A percentile compares a stretch with the other conserved stretches of the same genome.
phyloP scores from a whole-genome alignment of 2,329 filamentous ascomycete genomes.

The Fusarium musae region DNA sequence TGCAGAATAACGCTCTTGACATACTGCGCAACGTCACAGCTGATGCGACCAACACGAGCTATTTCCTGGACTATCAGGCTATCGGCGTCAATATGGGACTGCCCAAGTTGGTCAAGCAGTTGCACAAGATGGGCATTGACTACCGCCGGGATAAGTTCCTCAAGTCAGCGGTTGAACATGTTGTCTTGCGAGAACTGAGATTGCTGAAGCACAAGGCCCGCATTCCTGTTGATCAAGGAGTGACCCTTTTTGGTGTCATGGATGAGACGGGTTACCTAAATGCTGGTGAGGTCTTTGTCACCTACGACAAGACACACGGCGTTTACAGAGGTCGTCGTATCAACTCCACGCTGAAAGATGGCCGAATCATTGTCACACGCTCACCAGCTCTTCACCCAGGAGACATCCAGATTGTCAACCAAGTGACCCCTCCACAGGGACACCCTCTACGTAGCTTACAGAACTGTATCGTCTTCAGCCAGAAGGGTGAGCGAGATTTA shows the following conservation, averaged over 20 bases:
- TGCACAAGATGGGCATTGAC: constrained; percentile 68
- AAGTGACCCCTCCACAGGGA: constrained; percentile 66
- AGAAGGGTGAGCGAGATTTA: constrained; percentile 75
- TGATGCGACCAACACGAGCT: constrained; percentile 69
- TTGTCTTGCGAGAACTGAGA: constrained; percentile 76
- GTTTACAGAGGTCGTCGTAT: constrained; percentile 40
- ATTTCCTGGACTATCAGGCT: constrained; percentile 71
- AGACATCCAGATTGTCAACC: constrained; percentile 75
- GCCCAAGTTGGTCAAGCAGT: constrained; percentile 68
- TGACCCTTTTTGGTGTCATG: constrained; percentile 85
- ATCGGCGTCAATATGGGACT: constrained; percentile 71
- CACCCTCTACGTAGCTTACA: constrained; percentile 71
- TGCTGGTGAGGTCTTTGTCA: constrained; percentile 76
- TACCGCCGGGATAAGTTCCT: constrained; percentile 77
- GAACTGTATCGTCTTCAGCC: constrained; percentile 85
- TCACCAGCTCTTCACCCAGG: constrained; percentile 85
- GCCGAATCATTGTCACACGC: constrained; percentile 74
- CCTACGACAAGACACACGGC: constrained; percentile 57
- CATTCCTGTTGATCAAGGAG: constrained; percentile 75
- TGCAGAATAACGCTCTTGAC: constrained; percentile 72
- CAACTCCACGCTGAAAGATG: constrained; percentile 47
- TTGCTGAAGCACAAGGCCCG: constrained; percentile 82
- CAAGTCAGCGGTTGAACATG: constrained; percentile 74
- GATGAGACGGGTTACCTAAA: constrained; percentile 78
- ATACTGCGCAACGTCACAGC: constrained; percentile 69